Evolutionary conservation across 805 yeast species (phyloP), one percentile per base, ranked within the genome.

Genomic region (Cyberlindnera galapagoensis): DNA sequence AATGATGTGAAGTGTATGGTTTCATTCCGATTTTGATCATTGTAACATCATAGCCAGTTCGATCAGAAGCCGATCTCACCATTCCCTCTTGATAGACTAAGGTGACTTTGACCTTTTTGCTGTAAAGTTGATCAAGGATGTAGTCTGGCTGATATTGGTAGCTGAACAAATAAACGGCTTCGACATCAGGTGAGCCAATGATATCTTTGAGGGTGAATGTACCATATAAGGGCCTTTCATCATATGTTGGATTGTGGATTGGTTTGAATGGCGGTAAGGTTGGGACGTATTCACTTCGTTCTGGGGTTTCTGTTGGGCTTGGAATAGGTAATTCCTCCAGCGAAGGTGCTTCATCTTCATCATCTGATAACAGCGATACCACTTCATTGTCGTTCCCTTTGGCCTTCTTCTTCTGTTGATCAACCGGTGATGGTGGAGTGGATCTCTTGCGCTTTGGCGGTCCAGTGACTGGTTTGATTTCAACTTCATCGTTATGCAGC

Each of bases 1-100:
- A 67, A 50, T 80, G 90, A 51, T 80, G 87, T 4, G 68, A 60
- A 0, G 71, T 56, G 44, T 40, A 69, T 13, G 57, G 63, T 6
- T 59, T 55, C 60, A 62, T 57, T 3, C 28, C 8, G 1, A 68
- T 60, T 25, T 55, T 54, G 7, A 62, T 31, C 4, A 28, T 8
- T 7, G 14, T 28, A 14, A 36, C 30, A 16, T 39, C 25, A 6
- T 24, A 15, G 18, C 22, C 12, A 4, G 7, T 11, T 12, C 42
- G 18, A 21, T 31, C 6, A 6, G 22, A 27, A 9, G 25, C 18
- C 18, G 45, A 52, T 2, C 31, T 3, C 3, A 61, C 32, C 1
- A 65, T 60, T 2, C 60, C 60, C 6, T 31, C 24, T 38, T 62
- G 67, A 14, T 54, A 56, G 3, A 59, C 35, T 0, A 63, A 30